Evolutionary conservation across 768 basidiomycete species (phyloP).

Genomic region (Kwoniella dendrophila): DNA sequence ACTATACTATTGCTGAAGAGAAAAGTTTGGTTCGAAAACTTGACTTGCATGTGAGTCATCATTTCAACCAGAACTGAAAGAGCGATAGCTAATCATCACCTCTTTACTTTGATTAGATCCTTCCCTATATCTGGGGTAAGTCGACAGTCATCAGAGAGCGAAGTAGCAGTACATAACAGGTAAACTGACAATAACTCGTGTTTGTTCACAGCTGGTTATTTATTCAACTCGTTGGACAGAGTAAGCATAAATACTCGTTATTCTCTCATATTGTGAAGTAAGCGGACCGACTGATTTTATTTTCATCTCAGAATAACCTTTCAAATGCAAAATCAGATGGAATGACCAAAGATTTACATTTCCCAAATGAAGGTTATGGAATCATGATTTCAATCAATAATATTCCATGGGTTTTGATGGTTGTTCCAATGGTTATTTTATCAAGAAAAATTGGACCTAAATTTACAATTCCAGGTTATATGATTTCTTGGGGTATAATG

Average conservation of each 20-base stretch:
- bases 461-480: conserved; percentile 33
- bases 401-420: conserved; percentile 26
- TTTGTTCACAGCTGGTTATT: conserved; percentile 23
- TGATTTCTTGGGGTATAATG: conserved; percentile 36
- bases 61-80: neutral
- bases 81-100: neutral
- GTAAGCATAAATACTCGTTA: no score
- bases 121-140: conserved; percentile 28
- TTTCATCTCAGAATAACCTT: conserved; percentile 16
- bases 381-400: conserved; percentile 36
- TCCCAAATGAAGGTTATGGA: conserved; percentile 31
- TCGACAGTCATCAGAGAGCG: no score
- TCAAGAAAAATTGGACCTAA: conserved; percentile 35
- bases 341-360: conserved; percentile 37
- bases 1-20: conserved; percentile 32
- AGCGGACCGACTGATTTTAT: neutral
- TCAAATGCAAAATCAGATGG: conserved; percentile 39
- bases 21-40: conserved; percentile 16
- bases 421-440: conserved; percentile 31
- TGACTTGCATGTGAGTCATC: conserved; percentile 17
- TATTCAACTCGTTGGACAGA: conserved; percentile 30
- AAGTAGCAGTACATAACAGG: no score
- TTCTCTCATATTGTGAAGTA: conserved; percentile 6
- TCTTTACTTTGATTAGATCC: conserved; percentile 5
- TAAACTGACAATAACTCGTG: no score